A percentile compares a stretch with the other conserved stretches of the same genome.
Conservation (phyloP, 129 eudicot genomes). For the Logfia minima region DNA sequence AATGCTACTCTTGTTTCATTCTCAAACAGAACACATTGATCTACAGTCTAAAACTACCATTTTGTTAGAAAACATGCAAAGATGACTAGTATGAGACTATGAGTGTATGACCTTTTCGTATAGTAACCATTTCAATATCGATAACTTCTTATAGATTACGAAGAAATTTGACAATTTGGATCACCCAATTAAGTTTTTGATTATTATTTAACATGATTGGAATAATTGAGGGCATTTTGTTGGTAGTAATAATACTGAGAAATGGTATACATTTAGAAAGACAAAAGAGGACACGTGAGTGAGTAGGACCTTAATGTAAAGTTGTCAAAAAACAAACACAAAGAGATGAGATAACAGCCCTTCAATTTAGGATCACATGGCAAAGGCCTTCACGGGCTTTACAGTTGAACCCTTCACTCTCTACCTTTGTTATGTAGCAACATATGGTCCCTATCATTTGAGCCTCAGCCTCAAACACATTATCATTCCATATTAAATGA, state of each 20-base stretch:
- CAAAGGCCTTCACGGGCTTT: slow-evolving; percentile 35
- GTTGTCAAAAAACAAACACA: slow-evolving; percentile 20
- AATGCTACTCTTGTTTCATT: slow-evolving; percentile 7
- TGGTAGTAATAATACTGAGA: slow-evolving; percentile 25
- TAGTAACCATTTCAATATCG: neutral
- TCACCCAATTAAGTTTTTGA: neutral
- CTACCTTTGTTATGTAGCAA: slow-evolving; percentile 30
- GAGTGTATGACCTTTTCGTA: neutral
- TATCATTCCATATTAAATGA: slow-evolving; percentile 30
- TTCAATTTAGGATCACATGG: slow-evolving; percentile 39
- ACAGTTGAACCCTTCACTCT: slow-evolving; percentile 29
- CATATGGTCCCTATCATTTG: slow-evolving; percentile 31
- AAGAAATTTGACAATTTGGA: slow-evolving; percentile 4
- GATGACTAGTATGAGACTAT: neutral
- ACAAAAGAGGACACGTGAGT: slow-evolving; percentile 41
- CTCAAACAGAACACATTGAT: neutral
- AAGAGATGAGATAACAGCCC: slow-evolving; percentile 37
- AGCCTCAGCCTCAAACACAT: slow-evolving; percentile 35
- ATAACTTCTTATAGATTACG: neutral
- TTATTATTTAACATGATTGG: neutral
- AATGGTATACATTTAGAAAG: slow-evolving; percentile 19
- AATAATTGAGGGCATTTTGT: slow-evolving; percentile 31
- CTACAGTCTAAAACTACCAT: neutral
- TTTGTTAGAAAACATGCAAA: neutral
- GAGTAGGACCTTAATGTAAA: slow-evolving; percentile 27